Percentiles rank a stretch among this genome's conserved stretches.
Evolutionary conservation across 495 filamentous ascomycete species (phyloP).

Genomic region (Saxophila tyrrhenica): DNA sequence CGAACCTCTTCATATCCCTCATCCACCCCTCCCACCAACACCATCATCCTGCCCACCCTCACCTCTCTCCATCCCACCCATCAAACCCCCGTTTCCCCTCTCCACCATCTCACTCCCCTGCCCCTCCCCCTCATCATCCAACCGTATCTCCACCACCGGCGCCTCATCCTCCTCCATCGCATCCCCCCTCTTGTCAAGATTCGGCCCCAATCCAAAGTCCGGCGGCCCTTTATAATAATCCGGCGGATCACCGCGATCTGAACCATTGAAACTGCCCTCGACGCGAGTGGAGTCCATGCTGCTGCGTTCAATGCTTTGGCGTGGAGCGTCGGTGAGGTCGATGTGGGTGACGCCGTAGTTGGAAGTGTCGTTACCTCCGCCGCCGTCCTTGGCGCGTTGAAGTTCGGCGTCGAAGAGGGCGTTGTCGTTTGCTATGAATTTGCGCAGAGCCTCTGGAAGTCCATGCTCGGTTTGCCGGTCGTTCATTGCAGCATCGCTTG

Average conservation of each 20-base stretch:
- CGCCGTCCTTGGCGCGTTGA: background rate
- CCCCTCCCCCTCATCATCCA: conserved; percentile 8
- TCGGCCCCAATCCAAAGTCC: conserved; percentile 10
- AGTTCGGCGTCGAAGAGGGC: conserved; percentile 6
- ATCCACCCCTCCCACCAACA: background rate
- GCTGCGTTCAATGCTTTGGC: background rate
- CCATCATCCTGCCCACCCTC: background rate
- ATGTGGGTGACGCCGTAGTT: background rate
- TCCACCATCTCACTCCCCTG: conserved; percentile 11
- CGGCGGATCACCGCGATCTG: conserved; percentile 1
- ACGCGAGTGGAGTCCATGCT: conserved; percentile 4
- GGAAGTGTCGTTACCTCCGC: background rate
- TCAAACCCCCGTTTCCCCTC: background rate
- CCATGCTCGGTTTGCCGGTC: background rate
- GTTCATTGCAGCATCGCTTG: conserved; percentile 8
- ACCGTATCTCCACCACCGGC: conserved; percentile 3
- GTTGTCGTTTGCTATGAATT: conserved; percentile 14
- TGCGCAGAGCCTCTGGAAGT: conserved; percentile 6
- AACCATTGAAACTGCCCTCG: no score
- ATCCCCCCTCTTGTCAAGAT: background rate
- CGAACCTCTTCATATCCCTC: conserved; percentile 4
- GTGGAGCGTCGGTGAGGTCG: background rate
- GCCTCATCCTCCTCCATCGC: conserved; percentile 1
- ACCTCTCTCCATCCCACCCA: background rate
- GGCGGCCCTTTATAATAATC: background rate